Base-by-base conservation (phyloP, 148 eudicot genomes). In the Rhododendron ferrugineum region DNA sequence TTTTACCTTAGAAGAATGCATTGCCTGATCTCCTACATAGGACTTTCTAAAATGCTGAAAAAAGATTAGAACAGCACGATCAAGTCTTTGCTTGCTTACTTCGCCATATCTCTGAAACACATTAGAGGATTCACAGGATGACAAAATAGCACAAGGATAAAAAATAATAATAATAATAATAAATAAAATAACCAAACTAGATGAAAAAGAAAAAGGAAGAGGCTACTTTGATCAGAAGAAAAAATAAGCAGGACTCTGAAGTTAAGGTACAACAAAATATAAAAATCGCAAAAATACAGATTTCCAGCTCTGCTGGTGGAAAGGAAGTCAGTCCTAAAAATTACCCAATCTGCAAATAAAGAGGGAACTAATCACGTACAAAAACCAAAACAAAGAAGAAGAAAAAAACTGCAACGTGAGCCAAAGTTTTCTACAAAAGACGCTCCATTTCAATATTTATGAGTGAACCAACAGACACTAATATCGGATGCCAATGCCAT, bases 11-110 rank as follows among this genome's bases (percentile, higher is more conserved):
- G 95, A 91, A 78, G 95, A 89, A 87, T 95, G 93, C 90, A 93
- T 92, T 23, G 95, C 91, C 84, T 93, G 94, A 70, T 95, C 98
- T 80, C 98, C 99, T 50, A 97, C 88, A 86, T 93, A 95, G 82
- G 92, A 92, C 88, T 91, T 92, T 87, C 93, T 91, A 86, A 97
- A 92, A 84, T 90, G 88, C 56, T 92, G 94, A 78, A 95, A 95
- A 87, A 94, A 97, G 49, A 92, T 89, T 54, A 97, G 90, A 79
- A 97, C 88, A 44, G 99, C 96, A 85, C 91, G 98, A 85, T 95
- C 99, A 79, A 97, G 97, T 88, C 99, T 92, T 87, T 97, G 94
- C 88, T 95, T 93, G 90, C 96, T 92, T 79, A 89, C 85, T 87
- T 94, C 98, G 83, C 94, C 90, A 78, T 94, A 97, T 90, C 99